phyloP scores from a whole-genome alignment of 1,284 basidiomycete genomes.

The Lignosus rhinocerotis region DNA sequence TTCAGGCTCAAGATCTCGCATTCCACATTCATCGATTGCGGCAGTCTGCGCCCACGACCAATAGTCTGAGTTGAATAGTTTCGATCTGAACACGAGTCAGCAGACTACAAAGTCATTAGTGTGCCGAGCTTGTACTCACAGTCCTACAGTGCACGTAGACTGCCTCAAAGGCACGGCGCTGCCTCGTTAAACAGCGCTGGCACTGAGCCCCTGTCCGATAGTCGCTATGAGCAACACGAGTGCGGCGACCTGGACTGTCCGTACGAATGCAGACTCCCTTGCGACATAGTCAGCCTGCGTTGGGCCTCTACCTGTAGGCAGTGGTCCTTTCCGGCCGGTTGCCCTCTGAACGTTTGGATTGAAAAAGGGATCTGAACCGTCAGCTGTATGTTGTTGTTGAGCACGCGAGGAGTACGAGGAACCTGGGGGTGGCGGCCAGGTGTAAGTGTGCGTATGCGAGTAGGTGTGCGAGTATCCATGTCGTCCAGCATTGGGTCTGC shows the following conservation, averaged over 20 bases:
- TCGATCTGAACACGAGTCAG: too few species aligned
- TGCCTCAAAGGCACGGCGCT: neutral
- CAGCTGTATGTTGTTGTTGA: conserved; percentile 16
- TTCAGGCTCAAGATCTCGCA: too few species aligned
- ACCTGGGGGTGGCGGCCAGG: too few species aligned
- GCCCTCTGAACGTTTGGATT: conserved; percentile 34
- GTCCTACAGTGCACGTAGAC: neutral
- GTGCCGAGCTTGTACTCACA: neutral
- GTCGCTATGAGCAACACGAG: conserved; percentile 35
- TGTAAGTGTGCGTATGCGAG: neutral
- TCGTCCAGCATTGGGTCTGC: conserved; percentile 22
- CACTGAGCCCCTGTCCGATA: conserved; percentile 30
- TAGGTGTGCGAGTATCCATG: conserved; percentile 8
- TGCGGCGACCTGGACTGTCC: conserved; percentile 35
- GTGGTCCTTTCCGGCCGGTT: conserved; percentile 26
- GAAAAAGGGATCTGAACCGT: conserved; percentile 29
- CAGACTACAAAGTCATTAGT: too few species aligned
- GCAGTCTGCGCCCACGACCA: too few species aligned
- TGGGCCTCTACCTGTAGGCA: conserved; percentile 21
- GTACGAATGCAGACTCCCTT: conserved; percentile 31
- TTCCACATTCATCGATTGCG: too few species aligned
- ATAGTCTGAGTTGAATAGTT: too few species aligned
- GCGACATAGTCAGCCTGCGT: conserved; percentile 29
- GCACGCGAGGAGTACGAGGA: neutral
- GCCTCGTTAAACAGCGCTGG: neutral